A percentile compares a stretch with the other conserved stretches of the same genome.
phyloP scores from a whole-genome alignment of 169 alveolate species.

The Eimeria necatrix region DNA sequence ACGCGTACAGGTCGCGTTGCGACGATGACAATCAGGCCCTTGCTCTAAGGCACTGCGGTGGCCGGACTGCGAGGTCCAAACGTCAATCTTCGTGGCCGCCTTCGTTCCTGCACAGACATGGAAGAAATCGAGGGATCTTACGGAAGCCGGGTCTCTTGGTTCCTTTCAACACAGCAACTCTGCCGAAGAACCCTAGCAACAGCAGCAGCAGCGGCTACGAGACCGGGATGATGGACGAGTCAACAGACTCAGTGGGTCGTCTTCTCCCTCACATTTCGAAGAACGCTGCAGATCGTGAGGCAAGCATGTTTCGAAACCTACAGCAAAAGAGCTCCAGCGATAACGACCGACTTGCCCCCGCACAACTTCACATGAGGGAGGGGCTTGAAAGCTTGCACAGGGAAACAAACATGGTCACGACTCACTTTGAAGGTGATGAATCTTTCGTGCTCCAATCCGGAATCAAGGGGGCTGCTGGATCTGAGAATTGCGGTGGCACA shows the following conservation, averaged over 20 bases:
- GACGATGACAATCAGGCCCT: slow-evolving; percentile 21
- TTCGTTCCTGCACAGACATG: neutral
- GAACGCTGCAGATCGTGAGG: neutral
- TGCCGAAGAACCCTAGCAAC: slow-evolving; percentile 27
- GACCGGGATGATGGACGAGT: neutral
- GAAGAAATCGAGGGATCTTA: neutral
- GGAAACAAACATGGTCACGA: neutral
- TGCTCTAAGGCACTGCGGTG: neutral
- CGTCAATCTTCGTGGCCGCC: neutral
- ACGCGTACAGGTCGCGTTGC: slow-evolving; percentile 47
- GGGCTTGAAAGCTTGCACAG: neutral
- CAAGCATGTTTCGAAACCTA: neutral
- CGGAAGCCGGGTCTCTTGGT: neutral
- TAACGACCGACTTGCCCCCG: neutral
- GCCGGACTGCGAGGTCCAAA: neutral
- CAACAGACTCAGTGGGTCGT: neutral
- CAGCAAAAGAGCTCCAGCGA: neutral
- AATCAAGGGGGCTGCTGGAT: neutral
- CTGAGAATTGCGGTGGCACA: neutral
- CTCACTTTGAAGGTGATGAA: neutral
- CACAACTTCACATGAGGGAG: neutral
- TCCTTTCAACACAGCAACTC: neutral
- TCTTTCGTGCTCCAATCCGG: neutral
- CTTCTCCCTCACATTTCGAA: neutral
- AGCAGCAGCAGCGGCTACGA: neutral